Percentiles rank a stretch among this genome's conserved stretches.
These are phyloP conservation scores for Coemansia furcata DNA, from an alignment of 192 early-diverging fungal species.

Conservation along the genomic window DNA sequence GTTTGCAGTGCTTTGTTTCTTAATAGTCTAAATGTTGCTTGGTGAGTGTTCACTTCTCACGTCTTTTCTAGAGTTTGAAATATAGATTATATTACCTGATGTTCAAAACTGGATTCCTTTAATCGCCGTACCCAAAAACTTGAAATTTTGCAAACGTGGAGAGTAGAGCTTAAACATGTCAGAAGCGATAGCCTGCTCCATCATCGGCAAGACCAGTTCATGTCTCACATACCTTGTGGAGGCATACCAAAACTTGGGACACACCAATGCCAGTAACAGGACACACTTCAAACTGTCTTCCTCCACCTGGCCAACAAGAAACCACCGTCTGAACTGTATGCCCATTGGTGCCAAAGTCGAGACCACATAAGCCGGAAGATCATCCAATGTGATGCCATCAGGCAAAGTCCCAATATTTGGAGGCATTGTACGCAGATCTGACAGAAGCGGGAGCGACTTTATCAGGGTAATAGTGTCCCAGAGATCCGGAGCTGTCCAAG, in stretches of 20 bases:
- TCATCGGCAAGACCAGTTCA: not conserved
- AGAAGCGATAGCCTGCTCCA: not conserved
- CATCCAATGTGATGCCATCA: not conserved
- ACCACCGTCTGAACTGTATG: not conserved
- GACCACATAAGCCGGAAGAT: not conserved
- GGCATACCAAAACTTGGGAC: not conserved
- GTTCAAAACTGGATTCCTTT: not conserved
- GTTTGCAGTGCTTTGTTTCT: constrained; percentile 9
- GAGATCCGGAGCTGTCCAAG: not conserved
- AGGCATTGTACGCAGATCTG: not conserved
- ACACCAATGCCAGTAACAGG: not conserved
- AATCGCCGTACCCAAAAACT: not conserved
- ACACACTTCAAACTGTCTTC: not conserved
- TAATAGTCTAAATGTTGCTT: not conserved
- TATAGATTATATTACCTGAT: no score
- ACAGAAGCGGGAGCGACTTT: not conserved
- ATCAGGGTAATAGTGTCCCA: not conserved
- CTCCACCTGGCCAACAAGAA: constrained; percentile 4
- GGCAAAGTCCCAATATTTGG: not conserved
- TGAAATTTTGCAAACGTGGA: not conserved
- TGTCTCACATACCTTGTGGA: no score
- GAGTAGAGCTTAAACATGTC: not conserved
- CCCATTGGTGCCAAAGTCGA: not conserved
- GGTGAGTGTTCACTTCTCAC: no score
- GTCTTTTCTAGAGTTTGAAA: not conserved